A percentile compares a stretch with the other conserved stretches of the same genome.
Evolutionary conservation across 345 rosid genomes (phyloP).

Genomic region (Atalantia buxifolia): DNA sequence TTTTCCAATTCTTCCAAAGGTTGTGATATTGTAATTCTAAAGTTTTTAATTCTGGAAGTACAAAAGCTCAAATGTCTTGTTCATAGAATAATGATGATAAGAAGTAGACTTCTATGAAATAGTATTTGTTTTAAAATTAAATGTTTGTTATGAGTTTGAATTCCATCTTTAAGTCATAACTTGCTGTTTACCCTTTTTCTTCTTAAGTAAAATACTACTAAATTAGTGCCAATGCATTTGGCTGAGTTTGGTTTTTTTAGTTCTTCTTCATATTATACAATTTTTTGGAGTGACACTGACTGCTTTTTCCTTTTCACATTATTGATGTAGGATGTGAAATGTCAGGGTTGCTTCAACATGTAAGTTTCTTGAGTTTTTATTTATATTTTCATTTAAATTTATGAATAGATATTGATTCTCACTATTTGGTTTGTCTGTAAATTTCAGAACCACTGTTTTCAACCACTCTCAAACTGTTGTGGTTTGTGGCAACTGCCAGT

Average conservation of each 20-base stretch:
- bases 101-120: too few relatives aligned
- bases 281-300: neutral
- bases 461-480: constrained; percentile 82
- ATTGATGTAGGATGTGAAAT: constrained; percentile 61
- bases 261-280: too few relatives aligned
- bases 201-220: too few relatives aligned
- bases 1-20: neutral
- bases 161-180: neutral
- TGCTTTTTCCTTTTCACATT: neutral
- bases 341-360: constrained; percentile 82
- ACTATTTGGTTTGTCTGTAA: too few relatives aligned
- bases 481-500: constrained; percentile 72
- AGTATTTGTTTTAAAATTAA: neutral
- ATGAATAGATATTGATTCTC: neutral
- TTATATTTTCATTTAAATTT: neutral
- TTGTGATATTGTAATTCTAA: neutral
- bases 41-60: neutral
- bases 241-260: too few relatives aligned
- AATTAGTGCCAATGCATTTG: too few relatives aligned
- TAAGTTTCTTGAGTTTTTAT: constrained; percentile 19
- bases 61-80: neutral
- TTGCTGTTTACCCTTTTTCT: too few relatives aligned
- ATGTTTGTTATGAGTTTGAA: neutral
- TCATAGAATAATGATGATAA: neutral
- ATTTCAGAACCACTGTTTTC: constrained; percentile 64